Conservation (phyloP, 2,329 filamentous ascomycete genomes). For the Triangularia setosa region DNA sequence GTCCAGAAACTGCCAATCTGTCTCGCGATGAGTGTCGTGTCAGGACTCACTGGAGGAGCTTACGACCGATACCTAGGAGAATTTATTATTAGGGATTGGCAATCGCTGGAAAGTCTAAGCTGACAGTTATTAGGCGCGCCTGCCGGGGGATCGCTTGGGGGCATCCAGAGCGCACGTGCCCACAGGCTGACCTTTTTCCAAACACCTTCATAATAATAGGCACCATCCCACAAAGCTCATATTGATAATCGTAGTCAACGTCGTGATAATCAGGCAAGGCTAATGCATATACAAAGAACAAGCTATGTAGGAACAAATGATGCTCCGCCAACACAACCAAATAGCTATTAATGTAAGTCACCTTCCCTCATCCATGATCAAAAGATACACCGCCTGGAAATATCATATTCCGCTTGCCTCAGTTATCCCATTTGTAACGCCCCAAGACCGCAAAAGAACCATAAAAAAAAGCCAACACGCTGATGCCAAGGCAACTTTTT, state of each 20-base stretch:
- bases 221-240: neutral
- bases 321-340: neutral
- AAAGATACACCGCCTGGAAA: neutral
- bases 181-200: neutral
- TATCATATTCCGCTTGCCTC: neutral
- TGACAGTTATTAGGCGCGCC: neutral
- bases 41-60: no score
- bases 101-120: neutral
- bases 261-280: neutral
- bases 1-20: no score
- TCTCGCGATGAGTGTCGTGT: neutral
- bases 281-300: neutral
- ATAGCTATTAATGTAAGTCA: neutral
- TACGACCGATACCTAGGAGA: no score
- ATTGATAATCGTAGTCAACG: neutral
- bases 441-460: neutral
- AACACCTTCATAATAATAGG: neutral
- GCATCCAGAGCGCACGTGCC: neutral
- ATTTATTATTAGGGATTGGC: neutral
- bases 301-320: neutral
- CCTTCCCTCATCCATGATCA: neutral
- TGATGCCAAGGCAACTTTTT: constrained; percentile 17
- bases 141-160: neutral
- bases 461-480: constrained; percentile 21
- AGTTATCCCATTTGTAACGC: constrained; percentile 14